Conservation (phyloP, 2,329 filamentous ascomycete species). For the Penicillium sclerotiorum region DNA sequence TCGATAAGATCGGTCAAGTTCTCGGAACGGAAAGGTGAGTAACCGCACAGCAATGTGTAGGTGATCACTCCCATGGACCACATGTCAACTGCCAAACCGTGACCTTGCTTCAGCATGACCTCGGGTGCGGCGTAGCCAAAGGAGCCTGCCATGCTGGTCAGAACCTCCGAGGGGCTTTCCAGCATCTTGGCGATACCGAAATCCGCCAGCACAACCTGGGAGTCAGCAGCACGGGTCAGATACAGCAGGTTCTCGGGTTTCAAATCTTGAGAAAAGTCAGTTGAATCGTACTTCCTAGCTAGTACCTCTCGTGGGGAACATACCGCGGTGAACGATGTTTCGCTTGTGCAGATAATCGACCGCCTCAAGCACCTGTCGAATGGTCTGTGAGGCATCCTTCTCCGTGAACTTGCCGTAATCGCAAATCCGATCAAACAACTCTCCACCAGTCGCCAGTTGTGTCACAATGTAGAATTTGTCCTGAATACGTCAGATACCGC, state of each 20-base stretch:
- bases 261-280: slow-evolving; percentile 64
- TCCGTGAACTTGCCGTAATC: slow-evolving; percentile 98
- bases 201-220: slow-evolving; percentile 89
- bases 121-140: slow-evolving; percentile 98
- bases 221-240: slow-evolving; percentile 73
- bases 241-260: slow-evolving; percentile 98
- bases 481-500: slow-evolving; percentile 49
- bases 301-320: slow-evolving; percentile 9
- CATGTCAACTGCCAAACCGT: slow-evolving; percentile 98
- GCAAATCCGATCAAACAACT: slow-evolving; percentile 97
- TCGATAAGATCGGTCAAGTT: slow-evolving; percentile 91
- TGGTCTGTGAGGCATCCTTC: slow-evolving; percentile 94
- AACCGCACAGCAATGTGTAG: slow-evolving; percentile 95
- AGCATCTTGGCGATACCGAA: slow-evolving; percentile 99
- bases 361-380: slow-evolving; percentile 88
- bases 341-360: slow-evolving; percentile 93
- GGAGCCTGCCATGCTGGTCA: slow-evolving; percentile 97
- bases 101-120: slow-evolving; percentile 96
- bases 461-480: slow-evolving; percentile 99
- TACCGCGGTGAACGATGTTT: slow-evolving; percentile 94
- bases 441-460: slow-evolving; percentile 90
- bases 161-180: slow-evolving; percentile 82
- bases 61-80: slow-evolving; percentile 99
- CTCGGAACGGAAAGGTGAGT: slow-evolving; percentile 96
- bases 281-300: background rate